These are phyloP conservation scores for Aspergillus sp. DNA, from an alignment of 2,329 filamentous ascomycete genomes.

Conservation along the genomic window DNA sequence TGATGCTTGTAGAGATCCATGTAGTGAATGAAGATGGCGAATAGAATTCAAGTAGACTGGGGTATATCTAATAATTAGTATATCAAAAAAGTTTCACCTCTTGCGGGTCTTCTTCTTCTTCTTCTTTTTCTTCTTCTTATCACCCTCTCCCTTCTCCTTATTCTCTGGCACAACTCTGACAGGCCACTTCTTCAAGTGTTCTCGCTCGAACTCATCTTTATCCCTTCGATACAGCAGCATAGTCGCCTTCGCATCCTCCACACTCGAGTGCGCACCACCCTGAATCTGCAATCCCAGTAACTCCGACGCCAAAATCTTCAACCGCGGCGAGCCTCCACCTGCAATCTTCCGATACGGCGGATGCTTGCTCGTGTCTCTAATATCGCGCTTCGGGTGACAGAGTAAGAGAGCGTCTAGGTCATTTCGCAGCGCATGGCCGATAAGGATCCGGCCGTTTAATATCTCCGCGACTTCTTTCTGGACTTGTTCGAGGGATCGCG, in stretches of 20 bases:
- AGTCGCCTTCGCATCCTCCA: conserved; percentile 81
- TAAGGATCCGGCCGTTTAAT: conserved; percentile 71
- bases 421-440: conserved; percentile 84
- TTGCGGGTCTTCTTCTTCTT: conserved; percentile 53
- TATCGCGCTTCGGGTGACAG: conserved; percentile 76
- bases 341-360: conserved; percentile 70
- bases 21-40: too few relatives aligned
- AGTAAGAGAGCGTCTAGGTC: conserved; percentile 75
- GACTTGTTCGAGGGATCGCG: conserved; percentile 75
- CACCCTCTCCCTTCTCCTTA: conserved; percentile 36
- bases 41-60: conserved; percentile 1
- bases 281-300: conserved; percentile 65
- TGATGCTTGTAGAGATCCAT: too few relatives aligned
- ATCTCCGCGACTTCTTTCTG: conserved; percentile 72
- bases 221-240: conserved; percentile 87
- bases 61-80: conserved; percentile 24
- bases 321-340: conserved; percentile 54
- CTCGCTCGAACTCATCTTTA: conserved; percentile 83
- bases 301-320: conserved; percentile 61
- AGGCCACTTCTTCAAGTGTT: conserved; percentile 71
- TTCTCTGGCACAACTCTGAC: conserved; percentile 41
- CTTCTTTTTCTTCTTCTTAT: conserved; percentile 55
- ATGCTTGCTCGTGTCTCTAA: conserved; percentile 83
- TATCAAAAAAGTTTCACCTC: conserved; percentile 35
- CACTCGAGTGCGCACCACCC: conserved; percentile 62